Base-by-base conservation (phyloP, 1,284 basidiomycete species). In the Leucoagaricus sp. region DNA sequence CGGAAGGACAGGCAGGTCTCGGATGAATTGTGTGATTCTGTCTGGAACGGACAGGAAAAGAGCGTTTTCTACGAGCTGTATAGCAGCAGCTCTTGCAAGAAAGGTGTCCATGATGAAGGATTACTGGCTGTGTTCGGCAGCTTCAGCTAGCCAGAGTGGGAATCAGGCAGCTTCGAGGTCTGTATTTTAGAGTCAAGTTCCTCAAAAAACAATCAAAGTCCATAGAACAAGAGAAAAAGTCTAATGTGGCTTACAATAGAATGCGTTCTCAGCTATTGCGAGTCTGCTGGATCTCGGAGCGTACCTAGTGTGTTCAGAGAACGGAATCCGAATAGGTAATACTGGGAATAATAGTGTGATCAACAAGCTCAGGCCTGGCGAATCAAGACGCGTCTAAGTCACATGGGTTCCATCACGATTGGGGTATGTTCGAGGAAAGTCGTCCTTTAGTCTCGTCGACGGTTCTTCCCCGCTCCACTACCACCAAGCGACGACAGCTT, bases 1-100 rank as follows among this genome's bases (percentile, higher is more conserved):
- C 1, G 64, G 58, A n/a, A 86, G 72, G 3, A 67, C 63, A 1
- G 84, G 81, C 9, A 87, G 73, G 31, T 64, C 63, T 17, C 72
- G 65, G 28, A 85, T 67, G 53, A 72, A 62, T 12, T 58, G 57
- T 15, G 64, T 60, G 29, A 76, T 74, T 31, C 65, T 64, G 26
- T 72, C 66, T 15, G 67, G 63, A 25, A 53, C 38, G 54, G 61
- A 36, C 53, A 62, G 58, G 45, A 64, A 42, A 6, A 64, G 53
- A 21, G 69, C 69, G 23, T 64, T 60, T 28, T 61, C 61, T 9
- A 67, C 63, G 53, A 66, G 63, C 25, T 58, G 54, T 15, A 59
- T 55, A 10, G 67, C 65, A 25, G 61, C 60, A 12, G 60, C 58
- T 13, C 34, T 44, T 33, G 61, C 56, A 31, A 53, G 41, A 36